Base-by-base conservation (phyloP, 768 basidiomycete genomes). In the Hygrophorus russula region DNA sequence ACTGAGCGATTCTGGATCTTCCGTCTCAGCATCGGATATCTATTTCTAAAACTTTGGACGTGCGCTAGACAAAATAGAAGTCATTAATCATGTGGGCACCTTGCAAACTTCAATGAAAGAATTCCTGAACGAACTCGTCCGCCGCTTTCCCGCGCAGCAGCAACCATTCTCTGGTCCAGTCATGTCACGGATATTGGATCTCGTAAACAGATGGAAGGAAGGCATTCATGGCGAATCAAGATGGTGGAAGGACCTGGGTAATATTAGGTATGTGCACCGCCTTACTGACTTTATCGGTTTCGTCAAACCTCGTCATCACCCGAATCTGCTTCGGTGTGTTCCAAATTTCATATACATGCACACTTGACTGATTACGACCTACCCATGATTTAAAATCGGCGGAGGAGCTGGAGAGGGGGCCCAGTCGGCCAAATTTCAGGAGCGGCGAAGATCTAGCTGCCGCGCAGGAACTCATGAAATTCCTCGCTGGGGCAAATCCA, bases 221-320 rank as follows among this genome's bases (percentile, higher is more conserved):
- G 82, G 82, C 2, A 86, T 99, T 36, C 97, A 93, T 56, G 56
- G 67, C 0, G 82, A 86, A 24, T 87, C 84, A 36, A 79, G 93
- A 58, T 93, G 90, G 80, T 90, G 88, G 58, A 94, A 98, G 46
- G 94, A 98, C 62, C 67, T 99, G 37, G 89, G 88, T 7, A 97
- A 98, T 55, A 96, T 99, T 46, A 64, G 94, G 52, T 94, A 99
- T 64, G 98, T 99, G 96, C 89, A 97, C 60, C 68, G 94, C n/a
- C 17, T 60, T 99, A 42, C 61, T 99, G 52, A 83, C 80, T 5
- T 97, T 80, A 80, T 59, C 72, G 82, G 13, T 87, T 88, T 62
- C 70, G 82, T 44, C 80, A 85, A 27, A 40, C 59, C 1, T 7
- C 24, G 55, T 59, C 50, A 46, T 51, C 54, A 30, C 51, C 59